Conservation (phyloP, 2,329 filamentous ascomycete genomes). For the Stachybotrys elegans region DNA sequence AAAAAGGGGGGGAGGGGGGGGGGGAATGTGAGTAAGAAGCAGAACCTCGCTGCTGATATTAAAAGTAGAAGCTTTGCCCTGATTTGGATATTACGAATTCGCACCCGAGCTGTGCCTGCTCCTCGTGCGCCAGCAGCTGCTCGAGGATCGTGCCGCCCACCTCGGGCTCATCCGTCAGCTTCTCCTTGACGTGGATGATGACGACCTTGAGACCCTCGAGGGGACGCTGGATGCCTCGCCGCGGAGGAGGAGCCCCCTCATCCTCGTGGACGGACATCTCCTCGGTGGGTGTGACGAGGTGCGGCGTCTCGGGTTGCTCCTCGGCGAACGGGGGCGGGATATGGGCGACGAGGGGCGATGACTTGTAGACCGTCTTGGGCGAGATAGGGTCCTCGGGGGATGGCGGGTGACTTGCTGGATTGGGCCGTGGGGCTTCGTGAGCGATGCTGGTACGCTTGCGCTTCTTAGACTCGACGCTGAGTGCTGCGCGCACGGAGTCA, state of each 20-base stretch:
- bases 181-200: constrained; percentile 93
- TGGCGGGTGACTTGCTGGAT: constrained; percentile 14
- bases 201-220: constrained; percentile 74
- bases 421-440: constrained; percentile 16
- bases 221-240: constrained; percentile 31
- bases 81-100: constrained; percentile 68
- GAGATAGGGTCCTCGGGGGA: constrained; percentile 42
- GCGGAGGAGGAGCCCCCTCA: constrained; percentile 20
- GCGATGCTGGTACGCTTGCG: constrained; percentile 51
- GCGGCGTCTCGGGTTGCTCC: constrained; percentile 30
- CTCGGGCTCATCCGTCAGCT: constrained; percentile 65
- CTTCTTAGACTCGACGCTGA: constrained; percentile 46
- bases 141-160: constrained; percentile 60
- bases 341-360: constrained; percentile 10
- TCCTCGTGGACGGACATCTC: constrained; percentile 37
- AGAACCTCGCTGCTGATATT: too few species aligned
- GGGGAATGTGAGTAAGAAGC: too few species aligned
- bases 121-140: constrained; percentile 64
- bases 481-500: constrained; percentile 38
- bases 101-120: constrained; percentile 64
- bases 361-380: constrained; percentile 38
- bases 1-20: too few species aligned
- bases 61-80: constrained; percentile 56
- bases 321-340: constrained; percentile 5
- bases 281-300: constrained; percentile 41